Base-by-base conservation (phyloP, 768 basidiomycete species). In the Auricularia sp. region DNA sequence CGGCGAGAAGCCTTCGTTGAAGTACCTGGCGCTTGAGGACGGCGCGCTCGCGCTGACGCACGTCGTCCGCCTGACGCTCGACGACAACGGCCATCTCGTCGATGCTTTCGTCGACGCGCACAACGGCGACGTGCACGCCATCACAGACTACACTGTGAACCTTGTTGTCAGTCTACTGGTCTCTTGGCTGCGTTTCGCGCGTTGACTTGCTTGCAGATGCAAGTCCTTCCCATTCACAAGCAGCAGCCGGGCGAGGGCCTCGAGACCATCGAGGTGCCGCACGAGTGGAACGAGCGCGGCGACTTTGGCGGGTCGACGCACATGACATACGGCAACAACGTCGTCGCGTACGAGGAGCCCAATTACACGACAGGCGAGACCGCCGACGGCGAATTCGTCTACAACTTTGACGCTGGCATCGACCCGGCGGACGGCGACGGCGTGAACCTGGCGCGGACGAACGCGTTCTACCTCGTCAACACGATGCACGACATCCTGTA, bases 51-150 rank as follows among this genome's bases (percentile, higher is more conserved):
- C 71, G 16, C 76, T 83, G 8, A 74, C 78, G 2, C 77, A 81
- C 69, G 72, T 76, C 64, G 69, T 80, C 42, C 78, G 79, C 68
- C 75, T 81, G 62, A 74, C 78, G 70, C 78, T 79, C 70, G 70
- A 75, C 61, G 71, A 73, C 65, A 66, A 74, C 24, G 73, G 81
- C 51, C 76, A 79, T 6, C 86, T 82, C 81, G 80, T 77, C 68
- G 81, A 86, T 70, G 84, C 82, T 0, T 83, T 82, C 65, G 78
- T 86, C 58, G 84, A 86, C 67, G 84, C 82, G 7, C 80, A 81
- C 67, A 74, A 79, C n/a, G 81, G 81, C n/a, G 79, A 81, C 36
- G 69, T 86, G 39, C 70, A 83, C 29, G 76, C 78, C 18, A 76
- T 83, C 29, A 80, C 79, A 36, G 82, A 86, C 70, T 85, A 83